Evolutionary conservation across 2,329 filamentous ascomycete species (phyloP).

Genomic region (Fusarium foetens): DNA sequence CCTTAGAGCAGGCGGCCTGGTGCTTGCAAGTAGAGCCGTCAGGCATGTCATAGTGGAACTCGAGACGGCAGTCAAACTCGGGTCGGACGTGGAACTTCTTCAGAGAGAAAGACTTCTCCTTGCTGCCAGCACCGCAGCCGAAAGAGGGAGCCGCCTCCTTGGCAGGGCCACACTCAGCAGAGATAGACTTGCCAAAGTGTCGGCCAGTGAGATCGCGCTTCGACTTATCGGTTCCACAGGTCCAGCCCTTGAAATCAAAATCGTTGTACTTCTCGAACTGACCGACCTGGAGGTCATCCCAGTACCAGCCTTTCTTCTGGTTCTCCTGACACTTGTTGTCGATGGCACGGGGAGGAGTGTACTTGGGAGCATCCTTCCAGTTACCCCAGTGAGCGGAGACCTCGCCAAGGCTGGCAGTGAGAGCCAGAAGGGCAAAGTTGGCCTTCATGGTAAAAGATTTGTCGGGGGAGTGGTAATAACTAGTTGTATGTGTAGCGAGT

Average conservation of each 20-base stretch:
- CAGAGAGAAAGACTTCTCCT: constrained; percentile 73
- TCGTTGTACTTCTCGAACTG: constrained; percentile 73
- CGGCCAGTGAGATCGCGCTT: constrained; percentile 70
- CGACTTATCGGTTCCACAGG: constrained; percentile 67
- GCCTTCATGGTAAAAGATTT: constrained; percentile 61
- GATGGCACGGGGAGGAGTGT: constrained; percentile 75
- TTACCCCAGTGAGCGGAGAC: constrained; percentile 54
- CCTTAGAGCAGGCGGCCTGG: constrained; percentile 71
- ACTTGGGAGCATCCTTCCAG: constrained; percentile 56
- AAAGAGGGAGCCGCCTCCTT: constrained; percentile 67
- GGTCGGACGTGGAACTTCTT: constrained; percentile 76
- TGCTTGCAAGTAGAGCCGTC: constrained; percentile 87
- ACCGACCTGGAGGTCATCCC: constrained; percentile 70
- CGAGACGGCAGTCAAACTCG: constrained; percentile 80
- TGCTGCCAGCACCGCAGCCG: constrained; percentile 50
- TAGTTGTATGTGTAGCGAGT: constrained; percentile 36
- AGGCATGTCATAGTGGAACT: constrained; percentile 88
- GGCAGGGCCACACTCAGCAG: constrained; percentile 61
- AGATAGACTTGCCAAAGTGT: constrained; percentile 69
- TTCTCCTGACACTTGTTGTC: constrained; percentile 80
- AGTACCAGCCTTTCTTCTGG: constrained; percentile 78
- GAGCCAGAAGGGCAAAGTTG: constrained; percentile 58
- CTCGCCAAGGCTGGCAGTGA: constrained; percentile 62
- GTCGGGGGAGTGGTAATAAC: constrained; percentile 24
- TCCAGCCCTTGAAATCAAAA: constrained; percentile 79